Evolutionary conservation across 208 protist genomes (phyloP), one percentile per base, ranked within the genome.

Genomic region (Trypanosoma theileri): DNA sequence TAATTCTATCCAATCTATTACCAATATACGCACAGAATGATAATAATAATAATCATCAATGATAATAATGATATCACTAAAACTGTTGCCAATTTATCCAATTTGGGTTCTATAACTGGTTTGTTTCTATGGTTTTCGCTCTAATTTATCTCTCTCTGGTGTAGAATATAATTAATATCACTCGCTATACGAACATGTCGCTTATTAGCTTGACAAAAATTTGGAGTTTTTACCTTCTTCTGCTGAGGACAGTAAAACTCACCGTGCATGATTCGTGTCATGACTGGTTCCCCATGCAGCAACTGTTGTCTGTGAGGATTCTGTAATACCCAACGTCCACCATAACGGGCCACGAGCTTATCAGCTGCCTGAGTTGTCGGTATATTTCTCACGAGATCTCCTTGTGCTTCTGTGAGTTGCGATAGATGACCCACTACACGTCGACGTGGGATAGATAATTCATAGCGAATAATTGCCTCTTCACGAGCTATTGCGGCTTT

Each of bases 301-400:
- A 95, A 72, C 65, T 89, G 80, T 54, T 95, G 89, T 0, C 77
- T 81, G 66, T 92, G 59, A 12, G 74, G 35, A 62, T 95, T 95
- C 61, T 92, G 77, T 42, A 95, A 72, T 0, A 83, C 66, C 75
- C 82, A 92, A 0, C 71, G 69, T 0, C 86, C 86, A 0, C 63
- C 65, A 17, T 59, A 42, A 28, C 71, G 75, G 48, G 68, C 69
- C 10, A 63, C 79, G 22, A 94, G 59, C 28, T 51, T 16, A 24
- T 82, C 74, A 0, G 72, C 77, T 21, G 84, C 85, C 75, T 82
- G 66, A 12, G 48, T 53, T 56, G 82, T 88, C 17, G 84, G 88
- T 44, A 87, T 65, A 40, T 63, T 44, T 31, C 71, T 19, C 3
- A 48, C 42, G 10, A 60, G 66, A 40, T 78, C 80, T 26, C 69